Percentiles rank a stretch among this genome's conserved stretches.
Evolutionary conservation across 2,329 filamentous ascomycete genomes (phyloP).

Genomic region (Penicillium crustosum): DNA sequence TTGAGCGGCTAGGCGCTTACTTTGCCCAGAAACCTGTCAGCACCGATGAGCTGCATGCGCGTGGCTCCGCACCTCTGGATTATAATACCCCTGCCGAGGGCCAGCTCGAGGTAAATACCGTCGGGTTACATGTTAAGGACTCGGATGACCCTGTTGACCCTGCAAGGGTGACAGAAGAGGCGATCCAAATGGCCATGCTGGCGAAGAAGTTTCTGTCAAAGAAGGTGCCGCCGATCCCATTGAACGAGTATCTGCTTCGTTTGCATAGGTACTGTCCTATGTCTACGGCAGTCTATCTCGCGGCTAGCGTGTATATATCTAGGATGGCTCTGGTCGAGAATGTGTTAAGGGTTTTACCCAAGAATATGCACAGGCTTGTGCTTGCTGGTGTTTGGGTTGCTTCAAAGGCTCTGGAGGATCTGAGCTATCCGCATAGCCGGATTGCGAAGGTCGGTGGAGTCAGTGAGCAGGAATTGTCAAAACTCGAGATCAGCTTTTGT

Average conservation of each 20-base stretch:
- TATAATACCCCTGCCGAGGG: slow-evolving; percentile 25
- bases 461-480: slow-evolving; percentile 73
- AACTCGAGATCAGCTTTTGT: slow-evolving; percentile 86
- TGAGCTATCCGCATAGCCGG: slow-evolving; percentile 79
- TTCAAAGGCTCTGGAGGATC: slow-evolving; percentile 92
- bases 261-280: slow-evolving; percentile 91
- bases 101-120: slow-evolving; percentile 25
- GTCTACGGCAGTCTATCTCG: slow-evolving; percentile 89
- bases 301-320: slow-evolving; percentile 83
- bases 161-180: slow-evolving; percentile 65
- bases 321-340: slow-evolving; percentile 74
- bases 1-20: slow-evolving; percentile 64
- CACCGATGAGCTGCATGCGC: slow-evolving; percentile 40
- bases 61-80: slow-evolving; percentile 45
- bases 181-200: slow-evolving; percentile 79
- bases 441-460: slow-evolving; percentile 88
- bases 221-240: slow-evolving; percentile 74
- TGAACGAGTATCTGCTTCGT: slow-evolving; percentile 81
- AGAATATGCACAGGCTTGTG: slow-evolving; percentile 83
- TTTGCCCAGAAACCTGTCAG: slow-evolving; percentile 43
- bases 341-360: slow-evolving; percentile 74
- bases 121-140: slow-evolving; percentile 37
- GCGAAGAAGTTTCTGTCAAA: slow-evolving; percentile 93
- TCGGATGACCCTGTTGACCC: slow-evolving; percentile 50
- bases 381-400: slow-evolving; percentile 82